Evolutionary conservation across 306 rosid genomes (phyloP).

Genomic region (Cicer pinnatifidum): DNA sequence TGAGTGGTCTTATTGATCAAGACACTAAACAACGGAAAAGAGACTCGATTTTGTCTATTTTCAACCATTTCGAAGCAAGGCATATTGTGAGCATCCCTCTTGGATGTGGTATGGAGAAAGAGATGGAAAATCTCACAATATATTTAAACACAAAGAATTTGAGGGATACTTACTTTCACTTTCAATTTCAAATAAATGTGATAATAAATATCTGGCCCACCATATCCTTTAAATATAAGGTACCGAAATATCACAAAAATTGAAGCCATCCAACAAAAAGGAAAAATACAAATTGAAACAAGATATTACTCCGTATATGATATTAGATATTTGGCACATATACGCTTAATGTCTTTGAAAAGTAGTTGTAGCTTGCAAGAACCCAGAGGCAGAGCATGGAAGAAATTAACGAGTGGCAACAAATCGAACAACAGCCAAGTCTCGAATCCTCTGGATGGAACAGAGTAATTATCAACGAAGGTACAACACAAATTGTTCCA

Average conservation of each 20-base stretch:
- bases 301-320: constrained; percentile 36
- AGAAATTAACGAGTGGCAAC: constrained; percentile 51
- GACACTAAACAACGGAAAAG: background rate
- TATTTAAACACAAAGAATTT: too few relatives aligned
- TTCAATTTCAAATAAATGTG: background rate
- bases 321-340: constrained; percentile 21
- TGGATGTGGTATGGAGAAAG: too few relatives aligned
- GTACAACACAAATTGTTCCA: background rate
- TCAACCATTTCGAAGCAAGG: background rate
- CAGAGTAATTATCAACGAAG: constrained; percentile 27
- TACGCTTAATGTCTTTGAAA: background rate
- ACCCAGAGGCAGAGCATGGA: constrained; percentile 31
- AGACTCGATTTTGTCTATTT: background rate
- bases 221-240: constrained; percentile 50
- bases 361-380: background rate
- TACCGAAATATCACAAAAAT: constrained; percentile 25
- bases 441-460: constrained; percentile 29
- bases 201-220: constrained; percentile 39
- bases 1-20: background rate
- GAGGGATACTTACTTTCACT: background rate
- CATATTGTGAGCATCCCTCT: background rate
- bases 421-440: constrained; percentile 40
- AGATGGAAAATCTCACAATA: too few relatives aligned
- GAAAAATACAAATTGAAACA: background rate
- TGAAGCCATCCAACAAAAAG: background rate